Percentiles rank a stretch among this genome's conserved stretches.
Evolutionary conservation across 306 rosid species (phyloP).

Genomic region (Begonia fuchsioides): DNA sequence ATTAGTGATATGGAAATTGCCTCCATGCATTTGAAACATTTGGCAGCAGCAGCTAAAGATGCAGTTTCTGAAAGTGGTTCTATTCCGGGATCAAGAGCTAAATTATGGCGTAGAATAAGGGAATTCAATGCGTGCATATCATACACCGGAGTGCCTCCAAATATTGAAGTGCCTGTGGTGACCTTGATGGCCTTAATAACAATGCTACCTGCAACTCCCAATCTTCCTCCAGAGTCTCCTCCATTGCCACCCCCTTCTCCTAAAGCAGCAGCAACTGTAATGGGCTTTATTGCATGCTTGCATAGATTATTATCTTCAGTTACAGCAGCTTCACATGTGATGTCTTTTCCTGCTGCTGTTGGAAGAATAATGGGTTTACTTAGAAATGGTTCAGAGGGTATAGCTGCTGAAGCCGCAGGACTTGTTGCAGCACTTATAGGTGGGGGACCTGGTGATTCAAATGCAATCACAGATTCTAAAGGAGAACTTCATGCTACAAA

Average conservation of each 20-base stretch:
- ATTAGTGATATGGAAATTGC: constrained; percentile 66
- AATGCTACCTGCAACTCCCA: constrained; percentile 96
- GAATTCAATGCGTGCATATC: constrained; percentile 97
- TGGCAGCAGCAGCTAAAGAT: constrained; percentile 91
- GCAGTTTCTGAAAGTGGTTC: constrained; percentile 99
- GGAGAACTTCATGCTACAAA: constrained; percentile 95
- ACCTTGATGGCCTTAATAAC: constrained; percentile 97
- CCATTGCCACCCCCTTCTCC: constrained; percentile 99
- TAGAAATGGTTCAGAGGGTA: constrained; percentile 95
- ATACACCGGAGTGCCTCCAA: constrained; percentile 60
- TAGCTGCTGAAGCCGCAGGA: constrained; percentile 93
- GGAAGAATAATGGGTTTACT: constrained; percentile 98
- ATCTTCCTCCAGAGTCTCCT: constrained; percentile 96
- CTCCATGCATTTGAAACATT: constrained; percentile 79
- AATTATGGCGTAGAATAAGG: constrained; percentile 98
- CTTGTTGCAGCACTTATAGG: constrained; percentile 91
- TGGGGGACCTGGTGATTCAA: constrained; percentile 88
- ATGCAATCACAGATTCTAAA: constrained; percentile 53
- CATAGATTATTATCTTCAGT: constrained; percentile 84
- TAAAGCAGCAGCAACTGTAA: constrained; percentile 98
- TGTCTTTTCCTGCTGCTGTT: constrained; percentile 99
- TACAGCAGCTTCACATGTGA: constrained; percentile 88
- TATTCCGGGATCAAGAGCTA: constrained; percentile 98
- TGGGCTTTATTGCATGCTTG: constrained; percentile 88
- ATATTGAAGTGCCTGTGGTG: constrained; percentile 95